These are phyloP conservation scores for Coniochaeta hoffmannii DNA, from an alignment of 2,329 filamentous ascomycete genomes.

Conservation along the genomic window DNA sequence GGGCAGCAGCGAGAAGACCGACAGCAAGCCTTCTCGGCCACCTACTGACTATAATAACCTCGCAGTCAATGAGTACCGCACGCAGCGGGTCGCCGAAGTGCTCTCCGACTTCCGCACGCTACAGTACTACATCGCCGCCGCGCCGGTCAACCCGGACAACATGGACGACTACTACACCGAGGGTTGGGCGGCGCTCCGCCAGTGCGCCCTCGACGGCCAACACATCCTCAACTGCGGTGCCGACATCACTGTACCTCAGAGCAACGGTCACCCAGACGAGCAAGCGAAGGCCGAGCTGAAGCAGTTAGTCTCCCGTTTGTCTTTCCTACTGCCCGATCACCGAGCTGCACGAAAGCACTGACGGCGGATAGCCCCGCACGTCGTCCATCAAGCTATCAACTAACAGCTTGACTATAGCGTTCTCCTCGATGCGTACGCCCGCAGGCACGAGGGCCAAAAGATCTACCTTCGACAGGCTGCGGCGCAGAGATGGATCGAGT, in stretches of 20 bases:
- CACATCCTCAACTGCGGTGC: conserved; percentile 58
- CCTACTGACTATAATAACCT: neutral
- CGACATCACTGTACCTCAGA: conserved; percentile 49
- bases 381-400: neutral
- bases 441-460: conserved; percentile 57
- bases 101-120: conserved; percentile 54
- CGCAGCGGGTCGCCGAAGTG: conserved; percentile 52
- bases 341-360: neutral
- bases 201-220: conserved; percentile 56
- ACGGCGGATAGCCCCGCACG: neutral
- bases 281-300: conserved; percentile 55
- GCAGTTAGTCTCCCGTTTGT: conserved; percentile 38
- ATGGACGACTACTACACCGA: conserved; percentile 55
- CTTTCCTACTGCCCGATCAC: neutral
- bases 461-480: conserved; percentile 55
- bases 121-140: conserved; percentile 55
- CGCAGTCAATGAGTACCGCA: conserved; percentile 53
- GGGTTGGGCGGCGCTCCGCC: conserved; percentile 54
- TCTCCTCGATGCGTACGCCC: conserved; percentile 51
- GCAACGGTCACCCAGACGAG: conserved; percentile 47
- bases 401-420: conserved; percentile 31
- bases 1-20: neutral
- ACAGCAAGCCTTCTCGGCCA: neutral
- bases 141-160: conserved; percentile 45
- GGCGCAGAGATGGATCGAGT: conserved; percentile 52